Base-by-base conservation (phyloP, 2,329 filamentous ascomycete species). In the Tolypocladium tundrense region DNA sequence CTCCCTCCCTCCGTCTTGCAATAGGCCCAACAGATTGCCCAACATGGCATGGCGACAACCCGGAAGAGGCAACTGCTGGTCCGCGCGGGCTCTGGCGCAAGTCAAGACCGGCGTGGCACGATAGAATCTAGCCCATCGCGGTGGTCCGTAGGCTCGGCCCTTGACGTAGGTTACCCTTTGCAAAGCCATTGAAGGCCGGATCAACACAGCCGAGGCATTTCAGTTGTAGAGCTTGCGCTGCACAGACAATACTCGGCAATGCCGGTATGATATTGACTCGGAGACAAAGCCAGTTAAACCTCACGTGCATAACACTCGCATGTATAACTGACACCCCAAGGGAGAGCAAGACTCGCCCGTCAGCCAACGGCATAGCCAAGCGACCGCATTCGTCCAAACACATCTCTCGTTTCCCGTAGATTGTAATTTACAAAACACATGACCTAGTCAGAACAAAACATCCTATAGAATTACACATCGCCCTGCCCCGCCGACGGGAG, bases 371-470 rank as follows among this genome's bases (percentile, higher is more conserved):
- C 19, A 37, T 14, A 33, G 13, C 31, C 48, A 37, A 19, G 3
- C 31, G 10, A 37, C 19, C 14, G 10, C 21, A 43, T 4, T 39
- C 37, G 40, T 51, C 54, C 54, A 50, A 19, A 35, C 21, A 43
- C 27, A 35, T 55, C n/a, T 40, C 41, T 45, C 40, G 42, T 55
- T 54, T 53, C 50, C 21, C 53, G 54, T 56, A 57, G 39, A 56
- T 60, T 51, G 52, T 60, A 55, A 54, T 59, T 40, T 59, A 59
- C 57, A 57, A 50, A 53, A 54, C 31, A 39, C 40, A 31, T n/a
- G 2, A 37, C 54, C 56, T 53, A 55, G 33, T 50, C 53, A 55
- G 50, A 54, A 53, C 35, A 55, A 50, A 40, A n/a, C 33, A 57
- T 24, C 37, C 33, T 56, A 54, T 52, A 58, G 8, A 45, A 55